Base-by-base conservation (phyloP, 2,329 filamentous ascomycete genomes). In the Neoascochyta sp. region DNA sequence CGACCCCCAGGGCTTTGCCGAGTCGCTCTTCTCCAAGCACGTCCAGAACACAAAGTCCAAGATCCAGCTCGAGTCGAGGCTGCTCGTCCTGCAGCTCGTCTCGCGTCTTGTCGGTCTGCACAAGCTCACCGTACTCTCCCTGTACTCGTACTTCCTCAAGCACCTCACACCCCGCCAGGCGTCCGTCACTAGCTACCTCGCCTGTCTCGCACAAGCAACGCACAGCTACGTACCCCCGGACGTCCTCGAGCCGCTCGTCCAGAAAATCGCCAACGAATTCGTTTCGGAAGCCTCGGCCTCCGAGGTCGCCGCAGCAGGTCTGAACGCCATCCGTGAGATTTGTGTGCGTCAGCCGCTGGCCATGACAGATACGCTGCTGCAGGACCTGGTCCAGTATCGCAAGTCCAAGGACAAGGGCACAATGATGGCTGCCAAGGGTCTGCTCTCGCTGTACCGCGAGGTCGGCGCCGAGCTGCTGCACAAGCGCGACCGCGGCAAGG, bases 391-490 rank as follows among this genome's bases (percentile, higher is more conserved):
- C 7, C 23, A 50, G 45, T 96, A 98, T 66, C 79, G 86, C 39
- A 95, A 93, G 71, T 94, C 86, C 58, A 98, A 98, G 60, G 92
- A 98, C 58, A 98, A 96, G 70, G 89, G 90, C 37, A 86, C 92
- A n/a, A 89, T 94, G 77, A 96, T 98, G 92, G 92, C 92, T 6
- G 88, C 90, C 9, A 90, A 92, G 62, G 90, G 92, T 43, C 70
- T 98, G 5, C 71, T 98, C 22, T 87, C 86, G 14, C 72, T 98
- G 5, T 98, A 94, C 69, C 75, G 92, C 47, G 89, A 96, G 56
- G 84, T 95, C 9, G 88, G 83, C 19, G 86, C 92, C 0, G 86
- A 94, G 46, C 76, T 96, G 67, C 69, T 98, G 37, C 83, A 83
- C 64, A 93, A 87, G 71, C 80, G 84, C 54, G 92, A 95, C 58